phyloP scores from a whole-genome alignment of 495 filamentous ascomycete genomes.

The Monascus purpureus region DNA sequence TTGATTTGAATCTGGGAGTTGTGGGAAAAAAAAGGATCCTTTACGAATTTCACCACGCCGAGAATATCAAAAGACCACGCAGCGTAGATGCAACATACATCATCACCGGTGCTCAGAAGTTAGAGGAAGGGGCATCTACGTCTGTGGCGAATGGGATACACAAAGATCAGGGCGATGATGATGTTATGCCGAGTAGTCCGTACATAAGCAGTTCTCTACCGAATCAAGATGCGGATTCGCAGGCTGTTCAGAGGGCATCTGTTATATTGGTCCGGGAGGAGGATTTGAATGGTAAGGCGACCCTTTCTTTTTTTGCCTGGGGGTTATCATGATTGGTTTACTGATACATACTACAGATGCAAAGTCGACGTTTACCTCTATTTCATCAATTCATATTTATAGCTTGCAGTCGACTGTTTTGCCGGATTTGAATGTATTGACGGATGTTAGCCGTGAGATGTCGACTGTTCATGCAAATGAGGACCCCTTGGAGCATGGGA shows the following conservation, averaged over 20 bases:
- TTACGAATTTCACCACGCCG: conserved; percentile 68
- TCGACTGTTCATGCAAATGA: conserved; percentile 38
- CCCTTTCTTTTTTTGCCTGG: not conserved
- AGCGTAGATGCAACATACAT: conserved; percentile 81
- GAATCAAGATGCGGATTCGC: conserved; percentile 25
- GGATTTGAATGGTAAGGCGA: conserved; percentile 51
- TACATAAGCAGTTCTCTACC: conserved; percentile 47
- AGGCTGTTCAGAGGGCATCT: conserved; percentile 29
- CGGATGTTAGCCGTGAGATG: conserved; percentile 50
- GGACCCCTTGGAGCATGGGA: conserved; percentile 46
- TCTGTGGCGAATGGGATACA: conserved; percentile 18
- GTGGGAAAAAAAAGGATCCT: conserved; percentile 49
- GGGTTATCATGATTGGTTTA: not conserved
- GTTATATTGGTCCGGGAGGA: conserved; percentile 72
- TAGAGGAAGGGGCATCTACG: conserved; percentile 11
- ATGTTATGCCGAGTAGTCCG: conserved; percentile 59
- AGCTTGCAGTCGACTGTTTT: conserved; percentile 59
- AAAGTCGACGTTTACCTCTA: conserved; percentile 51
- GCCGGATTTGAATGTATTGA: conserved; percentile 63
- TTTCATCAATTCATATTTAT: conserved; percentile 74
- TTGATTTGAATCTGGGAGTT: not conserved
- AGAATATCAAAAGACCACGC: conserved; percentile 63
- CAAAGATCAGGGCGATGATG: conserved; percentile 34
- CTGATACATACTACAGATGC: conserved; percentile 34
- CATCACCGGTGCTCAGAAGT: conserved; percentile 46